These are phyloP conservation scores for Scedosporium dehoogii DNA, from an alignment of 2,329 filamentous ascomycete genomes.

Conservation along the genomic window DNA sequence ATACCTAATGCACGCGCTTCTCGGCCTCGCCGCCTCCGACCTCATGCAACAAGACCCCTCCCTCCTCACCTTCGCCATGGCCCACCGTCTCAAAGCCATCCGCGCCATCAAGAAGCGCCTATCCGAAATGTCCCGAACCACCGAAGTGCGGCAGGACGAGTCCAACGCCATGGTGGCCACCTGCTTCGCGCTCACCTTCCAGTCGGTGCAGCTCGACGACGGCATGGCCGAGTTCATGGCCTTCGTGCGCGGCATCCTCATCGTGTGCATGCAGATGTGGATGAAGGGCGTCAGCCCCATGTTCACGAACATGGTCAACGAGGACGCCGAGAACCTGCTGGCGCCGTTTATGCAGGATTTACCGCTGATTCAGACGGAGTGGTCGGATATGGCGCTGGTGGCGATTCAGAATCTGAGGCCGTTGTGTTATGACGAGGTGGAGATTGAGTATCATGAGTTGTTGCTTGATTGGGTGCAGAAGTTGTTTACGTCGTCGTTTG, in stretches of 20 bases:
- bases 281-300: slow-evolving; percentile 37
- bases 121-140: slow-evolving; percentile 26
- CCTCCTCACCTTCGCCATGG: slow-evolving; percentile 48
- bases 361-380: slow-evolving; percentile 32
- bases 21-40: slow-evolving; percentile 58
- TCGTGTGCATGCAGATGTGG: slow-evolving; percentile 45
- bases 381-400: slow-evolving; percentile 35
- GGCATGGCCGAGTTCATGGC: slow-evolving; percentile 52
- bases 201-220: slow-evolving; percentile 46
- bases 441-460: slow-evolving; percentile 34
- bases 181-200: slow-evolving; percentile 49
- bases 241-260: slow-evolving; percentile 46
- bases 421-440: slow-evolving; percentile 32
- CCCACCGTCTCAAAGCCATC: slow-evolving; percentile 56
- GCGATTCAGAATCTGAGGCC: slow-evolving; percentile 31
- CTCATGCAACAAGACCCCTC: slow-evolving; percentile 40
- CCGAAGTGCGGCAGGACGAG: slow-evolving; percentile 36
- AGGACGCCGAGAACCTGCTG: slow-evolving; percentile 29
- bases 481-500: slow-evolving; percentile 41
- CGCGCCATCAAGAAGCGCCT: slow-evolving; percentile 49
- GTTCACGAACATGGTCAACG: slow-evolving; percentile 35
- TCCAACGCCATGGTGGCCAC: slow-evolving; percentile 50
- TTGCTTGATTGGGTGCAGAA: slow-evolving; percentile 38
- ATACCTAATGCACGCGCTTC: slow-evolving; percentile 61
- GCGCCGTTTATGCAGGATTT: slow-evolving; percentile 34